Conservation (phyloP, 345 rosid species). For the Citrus maxima region DNA sequence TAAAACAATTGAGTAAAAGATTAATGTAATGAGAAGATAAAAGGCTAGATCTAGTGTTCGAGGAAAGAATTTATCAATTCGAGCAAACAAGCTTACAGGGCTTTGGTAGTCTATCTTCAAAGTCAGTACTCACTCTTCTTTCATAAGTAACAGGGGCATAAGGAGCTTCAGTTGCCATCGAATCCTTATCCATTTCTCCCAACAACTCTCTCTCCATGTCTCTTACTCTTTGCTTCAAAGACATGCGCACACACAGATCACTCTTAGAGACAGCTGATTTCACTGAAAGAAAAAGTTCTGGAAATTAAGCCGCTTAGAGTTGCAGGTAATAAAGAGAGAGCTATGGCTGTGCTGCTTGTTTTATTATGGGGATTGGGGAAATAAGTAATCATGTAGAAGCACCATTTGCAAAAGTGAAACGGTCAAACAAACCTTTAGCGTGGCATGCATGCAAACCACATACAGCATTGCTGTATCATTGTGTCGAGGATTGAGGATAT, state of each 20-base stretch:
- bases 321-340: neutral
- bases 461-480: too few species aligned
- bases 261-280: neutral
- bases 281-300: neutral
- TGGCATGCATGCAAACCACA: neutral
- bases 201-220: conserved; percentile 3
- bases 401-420: neutral
- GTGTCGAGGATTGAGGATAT: neutral
- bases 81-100: conserved; percentile 46
- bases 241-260: neutral
- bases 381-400: too few species aligned
- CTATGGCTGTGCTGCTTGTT: neutral
- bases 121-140: conserved; percentile 52
- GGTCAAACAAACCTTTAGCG: neutral
- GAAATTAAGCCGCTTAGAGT: neutral
- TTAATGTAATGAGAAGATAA: neutral
- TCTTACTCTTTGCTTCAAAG: neutral
- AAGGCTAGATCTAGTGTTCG: neutral
- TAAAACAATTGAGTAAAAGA: neutral
- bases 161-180: conserved; percentile 65
- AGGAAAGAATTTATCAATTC: neutral
- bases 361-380: neutral
- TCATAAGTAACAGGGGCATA: conserved; percentile 68
- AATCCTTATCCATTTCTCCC: conserved; percentile 32
- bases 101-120: conserved; percentile 64